Evolutionary conservation across 2,329 filamentous ascomycete species (phyloP).

Genomic region (Paecilomyces niveus): DNA sequence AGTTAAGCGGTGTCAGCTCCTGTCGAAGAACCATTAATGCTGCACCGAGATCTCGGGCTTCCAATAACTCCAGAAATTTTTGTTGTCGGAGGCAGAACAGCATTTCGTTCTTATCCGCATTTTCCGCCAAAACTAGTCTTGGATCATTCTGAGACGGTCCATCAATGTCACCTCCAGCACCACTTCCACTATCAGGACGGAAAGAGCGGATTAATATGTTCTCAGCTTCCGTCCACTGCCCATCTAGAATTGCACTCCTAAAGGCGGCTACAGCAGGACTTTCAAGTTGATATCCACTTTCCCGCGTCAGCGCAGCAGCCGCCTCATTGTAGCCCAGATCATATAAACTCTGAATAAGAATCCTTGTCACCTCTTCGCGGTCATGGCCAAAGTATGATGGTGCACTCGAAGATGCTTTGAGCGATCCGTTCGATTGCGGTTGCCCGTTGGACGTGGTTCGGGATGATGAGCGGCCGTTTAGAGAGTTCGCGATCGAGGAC

Average conservation of each 20-base stretch:
- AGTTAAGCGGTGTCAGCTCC: slow-evolving; percentile 79
- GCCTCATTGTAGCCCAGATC: slow-evolving; percentile 81
- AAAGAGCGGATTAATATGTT: slow-evolving; percentile 58
- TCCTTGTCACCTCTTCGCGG: slow-evolving; percentile 84
- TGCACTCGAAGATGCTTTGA: slow-evolving; percentile 20
- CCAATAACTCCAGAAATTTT: slow-evolving; percentile 87
- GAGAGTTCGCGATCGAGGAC: slow-evolving; percentile 38
- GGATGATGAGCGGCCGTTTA: slow-evolving; percentile 49
- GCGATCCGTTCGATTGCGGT: slow-evolving; percentile 32
- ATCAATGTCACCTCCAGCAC: slow-evolving; percentile 28
- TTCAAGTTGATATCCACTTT: slow-evolving; percentile 85
- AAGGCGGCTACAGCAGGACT: slow-evolving; percentile 81
- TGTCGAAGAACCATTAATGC: slow-evolving; percentile 78
- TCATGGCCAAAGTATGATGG: slow-evolving; percentile 73
- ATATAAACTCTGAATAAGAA: slow-evolving; percentile 82
- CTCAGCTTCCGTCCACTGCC: slow-evolving; percentile 82
- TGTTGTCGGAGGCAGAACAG: slow-evolving; percentile 84
- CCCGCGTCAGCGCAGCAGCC: slow-evolving; percentile 64
- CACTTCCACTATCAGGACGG: slow-evolving; percentile 36
- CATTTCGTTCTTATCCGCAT: slow-evolving; percentile 71
- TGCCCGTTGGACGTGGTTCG: slow-evolving; percentile 30
- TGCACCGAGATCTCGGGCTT: slow-evolving; percentile 62
- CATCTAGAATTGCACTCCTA: slow-evolving; percentile 68
- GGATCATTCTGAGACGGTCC: slow-evolving; percentile 25
- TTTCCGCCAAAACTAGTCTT: slow-evolving; percentile 67